Evolutionary conservation across 2,329 filamentous ascomycete genomes (phyloP).

Genomic region (Calcarisporium arbuscula): DNA sequence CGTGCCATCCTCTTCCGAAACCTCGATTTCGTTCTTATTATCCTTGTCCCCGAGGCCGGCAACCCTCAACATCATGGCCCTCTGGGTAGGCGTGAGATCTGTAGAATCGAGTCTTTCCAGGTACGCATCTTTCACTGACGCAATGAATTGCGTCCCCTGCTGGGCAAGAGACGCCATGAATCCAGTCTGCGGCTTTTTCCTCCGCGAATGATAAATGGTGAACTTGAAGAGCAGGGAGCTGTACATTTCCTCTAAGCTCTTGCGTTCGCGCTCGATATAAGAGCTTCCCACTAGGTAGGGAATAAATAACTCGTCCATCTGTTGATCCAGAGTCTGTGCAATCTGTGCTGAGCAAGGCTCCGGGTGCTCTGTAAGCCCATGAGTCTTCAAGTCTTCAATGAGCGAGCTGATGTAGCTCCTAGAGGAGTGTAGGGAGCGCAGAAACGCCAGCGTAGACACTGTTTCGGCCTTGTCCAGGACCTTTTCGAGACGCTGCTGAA

Average conservation of each 20-base stretch:
- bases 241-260: slow-evolving; percentile 72
- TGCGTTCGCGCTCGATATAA: slow-evolving; percentile 64
- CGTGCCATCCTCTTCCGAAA: slow-evolving; percentile 81
- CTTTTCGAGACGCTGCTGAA: slow-evolving; percentile 92
- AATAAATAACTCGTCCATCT: slow-evolving; percentile 71
- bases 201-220: slow-evolving; percentile 83
- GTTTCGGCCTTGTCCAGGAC: slow-evolving; percentile 91
- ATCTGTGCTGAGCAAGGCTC: slow-evolving; percentile 85
- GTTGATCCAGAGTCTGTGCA: slow-evolving; percentile 65
- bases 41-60: slow-evolving; percentile 74
- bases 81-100: slow-evolving; percentile 81
- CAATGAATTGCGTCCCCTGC: slow-evolving; percentile 80
- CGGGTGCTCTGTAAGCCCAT: slow-evolving; percentile 91
- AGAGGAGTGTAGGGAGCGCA: slow-evolving; percentile 85
- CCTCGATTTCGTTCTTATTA: slow-evolving; percentile 80
- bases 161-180: slow-evolving; percentile 92
- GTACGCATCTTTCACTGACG: slow-evolving; percentile 85
- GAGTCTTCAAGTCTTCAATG: slow-evolving; percentile 87
- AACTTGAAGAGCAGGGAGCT: slow-evolving; percentile 94
- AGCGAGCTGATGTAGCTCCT: slow-evolving; percentile 80
- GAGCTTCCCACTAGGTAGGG: slow-evolving; percentile 63
- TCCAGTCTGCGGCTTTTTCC: slow-evolving; percentile 82
- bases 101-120: slow-evolving; percentile 83
- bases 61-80: slow-evolving; percentile 81
- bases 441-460: slow-evolving; percentile 84